These are phyloP conservation scores for Lunasporangiospora selenospora DNA, from an alignment of 192 early-diverging fungal species.

Conservation along the genomic window DNA sequence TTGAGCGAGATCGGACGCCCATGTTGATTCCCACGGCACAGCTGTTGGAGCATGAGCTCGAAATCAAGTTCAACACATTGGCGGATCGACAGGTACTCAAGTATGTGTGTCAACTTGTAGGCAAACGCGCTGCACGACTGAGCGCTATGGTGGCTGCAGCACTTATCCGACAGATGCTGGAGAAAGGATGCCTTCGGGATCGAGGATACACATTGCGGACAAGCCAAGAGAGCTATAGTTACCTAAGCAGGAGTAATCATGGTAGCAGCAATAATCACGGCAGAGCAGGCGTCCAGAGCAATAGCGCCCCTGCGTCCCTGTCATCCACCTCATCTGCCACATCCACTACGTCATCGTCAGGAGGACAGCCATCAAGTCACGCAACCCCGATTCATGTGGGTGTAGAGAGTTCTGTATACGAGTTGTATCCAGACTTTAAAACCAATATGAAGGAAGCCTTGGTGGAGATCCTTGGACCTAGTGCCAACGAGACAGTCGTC, in stretches of 20 bases:
- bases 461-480: conserved; percentile 72
- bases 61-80: conserved; percentile 66
- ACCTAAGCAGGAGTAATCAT: no score
- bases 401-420: conserved; percentile 85
- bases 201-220: conserved; percentile 11
- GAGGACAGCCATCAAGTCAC: no score
- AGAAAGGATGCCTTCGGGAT: conserved; percentile 12
- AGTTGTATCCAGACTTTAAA: conserved; percentile 84
- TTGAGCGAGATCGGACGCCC: conserved; percentile 69
- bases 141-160: conserved; percentile 76
- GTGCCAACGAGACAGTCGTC: conserved; percentile 65
- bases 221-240: no score
- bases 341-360: no score
- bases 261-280: no score
- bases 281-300: no score
- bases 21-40: conserved; percentile 67
- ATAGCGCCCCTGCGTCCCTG: no score
- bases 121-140: conserved; percentile 79
- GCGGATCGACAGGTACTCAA: conserved; percentile 82
- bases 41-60: conserved; percentile 75
- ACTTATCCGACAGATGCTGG: conserved; percentile 51
- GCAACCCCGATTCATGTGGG: conserved; percentile 68
- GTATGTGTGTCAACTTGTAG: conserved; percentile 82
- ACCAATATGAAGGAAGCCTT: conserved; percentile 72
- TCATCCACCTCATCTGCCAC: no score